A percentile compares a stretch with the other conserved stretches of the same genome.
Conservation (phyloP, 768 basidiomycete genomes). For the Boletus subcaerulescens region DNA sequence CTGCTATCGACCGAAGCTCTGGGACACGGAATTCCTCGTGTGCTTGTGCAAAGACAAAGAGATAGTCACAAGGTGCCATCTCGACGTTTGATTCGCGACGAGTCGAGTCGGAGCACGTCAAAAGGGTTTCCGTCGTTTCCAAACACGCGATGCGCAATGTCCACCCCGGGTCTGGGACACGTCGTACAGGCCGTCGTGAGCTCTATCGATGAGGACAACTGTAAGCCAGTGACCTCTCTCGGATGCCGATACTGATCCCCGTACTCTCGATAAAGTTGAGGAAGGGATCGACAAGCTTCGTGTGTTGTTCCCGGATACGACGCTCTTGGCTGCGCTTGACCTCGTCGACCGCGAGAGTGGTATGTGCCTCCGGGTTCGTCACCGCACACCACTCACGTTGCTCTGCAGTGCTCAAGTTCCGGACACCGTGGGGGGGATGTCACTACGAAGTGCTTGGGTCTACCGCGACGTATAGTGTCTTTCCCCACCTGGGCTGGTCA, state of each 20-base stretch:
- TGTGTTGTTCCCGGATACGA: conserved; percentile 57
- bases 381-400: neutral
- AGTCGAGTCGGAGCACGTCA: neutral
- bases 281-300: conserved; percentile 55
- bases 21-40: conserved; percentile 84
- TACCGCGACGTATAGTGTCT: conserved; percentile 58
- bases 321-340: conserved; percentile 70
- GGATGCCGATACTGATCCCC: neutral
- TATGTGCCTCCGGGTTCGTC: conserved; percentile 27
- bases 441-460: conserved; percentile 71
- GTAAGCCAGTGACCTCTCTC: conserved; percentile 23
- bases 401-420: conserved; percentile 57
- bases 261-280: conserved; percentile 36
- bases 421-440: conserved; percentile 51
- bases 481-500: conserved; percentile 44
- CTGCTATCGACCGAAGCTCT: conserved; percentile 73
- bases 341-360: conserved; percentile 71
- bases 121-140: neutral
- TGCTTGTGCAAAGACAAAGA: conserved; percentile 77
- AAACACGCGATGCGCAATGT: conserved; percentile 10
- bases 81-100: neutral
- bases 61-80: conserved; percentile 37
- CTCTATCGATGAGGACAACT: conserved; percentile 31
- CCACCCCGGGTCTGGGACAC: conserved; percentile 20
- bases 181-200: conserved; percentile 32